phyloP scores from a whole-genome alignment of 75 land plant species.

The Larix kaempferi region DNA sequence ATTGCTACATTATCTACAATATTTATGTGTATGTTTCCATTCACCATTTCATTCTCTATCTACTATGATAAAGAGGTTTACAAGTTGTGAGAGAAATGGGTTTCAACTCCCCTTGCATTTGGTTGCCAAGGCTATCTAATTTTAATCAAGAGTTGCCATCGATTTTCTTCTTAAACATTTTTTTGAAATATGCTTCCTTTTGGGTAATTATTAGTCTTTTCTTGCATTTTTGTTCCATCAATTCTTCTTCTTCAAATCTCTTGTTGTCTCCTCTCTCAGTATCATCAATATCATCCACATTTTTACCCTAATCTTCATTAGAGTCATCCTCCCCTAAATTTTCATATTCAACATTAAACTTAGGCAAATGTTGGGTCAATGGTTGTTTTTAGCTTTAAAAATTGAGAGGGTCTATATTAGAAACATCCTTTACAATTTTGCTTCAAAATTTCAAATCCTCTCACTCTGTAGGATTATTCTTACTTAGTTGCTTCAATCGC shows the following conservation, averaged over 20 bases:
- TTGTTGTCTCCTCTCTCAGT: constrained; percentile 24
- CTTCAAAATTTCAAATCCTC: constrained; percentile 33
- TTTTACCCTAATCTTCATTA: constrained; percentile 62
- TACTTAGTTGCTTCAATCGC: too few species aligned
- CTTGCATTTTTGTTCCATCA: constrained; percentile 15
- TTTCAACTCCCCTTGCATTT: too few species aligned
- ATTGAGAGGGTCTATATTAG: not conserved
- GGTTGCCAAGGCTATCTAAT: too few species aligned
- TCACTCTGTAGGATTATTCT: not conserved
- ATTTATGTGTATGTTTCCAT: too few species aligned
- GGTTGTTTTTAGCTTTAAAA: not conserved
- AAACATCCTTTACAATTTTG: constrained; percentile 40
- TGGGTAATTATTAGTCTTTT: constrained; percentile 8
- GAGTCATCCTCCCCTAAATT: constrained; percentile 26
- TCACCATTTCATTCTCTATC: too few species aligned
- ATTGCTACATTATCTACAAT: too few species aligned
- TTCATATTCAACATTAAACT: constrained; percentile 19
- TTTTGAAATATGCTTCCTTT: not conserved
- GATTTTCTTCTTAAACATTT: too few species aligned
- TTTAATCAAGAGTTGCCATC: too few species aligned
- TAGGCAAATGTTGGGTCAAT: not conserved
- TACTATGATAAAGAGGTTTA: too few species aligned
- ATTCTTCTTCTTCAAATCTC: constrained; percentile 30
- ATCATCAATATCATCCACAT: constrained; percentile 14
- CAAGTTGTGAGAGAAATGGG: too few species aligned